These are phyloP conservation scores for Aristolochia contorta DNA, from an alignment of 164 flowering plant genomes.

Conservation along the genomic window DNA sequence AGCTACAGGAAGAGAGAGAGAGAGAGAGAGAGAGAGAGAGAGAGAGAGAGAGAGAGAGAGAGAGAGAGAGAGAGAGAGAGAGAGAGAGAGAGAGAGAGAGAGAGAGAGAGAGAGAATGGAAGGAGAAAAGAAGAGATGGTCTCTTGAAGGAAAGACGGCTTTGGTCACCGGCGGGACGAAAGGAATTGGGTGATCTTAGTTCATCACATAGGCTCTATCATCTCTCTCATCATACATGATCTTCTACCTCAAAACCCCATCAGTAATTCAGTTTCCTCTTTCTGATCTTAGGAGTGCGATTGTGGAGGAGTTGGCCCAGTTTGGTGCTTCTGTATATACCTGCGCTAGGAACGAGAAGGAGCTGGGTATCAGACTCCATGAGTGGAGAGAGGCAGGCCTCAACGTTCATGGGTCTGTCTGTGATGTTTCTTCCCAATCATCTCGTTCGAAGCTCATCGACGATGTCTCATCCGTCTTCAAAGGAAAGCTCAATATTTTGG, in stretches of 20 bases:
- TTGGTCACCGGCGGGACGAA: not conserved
- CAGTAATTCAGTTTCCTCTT: too few species aligned
- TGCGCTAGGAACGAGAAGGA: conserved; percentile 29
- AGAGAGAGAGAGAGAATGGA: not conserved
- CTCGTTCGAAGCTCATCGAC: conserved; percentile 20
- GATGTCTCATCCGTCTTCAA: conserved; percentile 17
- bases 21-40: too few species aligned
- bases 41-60: too few species aligned
- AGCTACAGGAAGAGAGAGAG: too few species aligned
- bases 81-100: too few species aligned
- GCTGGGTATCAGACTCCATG: conserved; percentile 14
- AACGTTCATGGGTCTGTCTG: conserved; percentile 26
- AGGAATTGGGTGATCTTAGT: too few species aligned
- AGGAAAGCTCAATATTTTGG: conserved; percentile 32
- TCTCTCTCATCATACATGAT: too few species aligned
- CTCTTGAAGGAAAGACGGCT: not conserved
- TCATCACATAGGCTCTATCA: too few species aligned
- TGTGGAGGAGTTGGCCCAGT: conserved; percentile 32
- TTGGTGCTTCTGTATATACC: conserved; percentile 33
- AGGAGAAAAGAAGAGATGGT: not conserved
- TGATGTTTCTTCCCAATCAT: conserved; percentile 16
- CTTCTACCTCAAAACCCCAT: too few species aligned
- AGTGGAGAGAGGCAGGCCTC: conserved; percentile 29
- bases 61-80: too few species aligned
- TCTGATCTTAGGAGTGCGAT: conserved; percentile 21